phyloP scores from a whole-genome alignment of 768 basidiomycete species.

The Cystobasidium tubakii region DNA sequence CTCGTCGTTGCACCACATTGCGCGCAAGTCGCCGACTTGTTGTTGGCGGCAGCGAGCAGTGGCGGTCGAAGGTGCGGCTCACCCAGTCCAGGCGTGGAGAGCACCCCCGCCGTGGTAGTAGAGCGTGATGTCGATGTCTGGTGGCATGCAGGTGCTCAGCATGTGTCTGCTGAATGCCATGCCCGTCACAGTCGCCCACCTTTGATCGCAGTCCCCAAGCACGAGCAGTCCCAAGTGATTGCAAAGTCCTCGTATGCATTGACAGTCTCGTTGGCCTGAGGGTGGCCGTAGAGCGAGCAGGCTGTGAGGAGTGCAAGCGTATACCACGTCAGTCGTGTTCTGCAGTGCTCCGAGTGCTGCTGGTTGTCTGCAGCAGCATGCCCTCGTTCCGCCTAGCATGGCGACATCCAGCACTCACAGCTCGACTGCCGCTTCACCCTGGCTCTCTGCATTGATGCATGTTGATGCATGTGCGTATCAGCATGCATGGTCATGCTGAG shows the following conservation, averaged over 20 bases:
- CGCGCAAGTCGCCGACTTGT: no score
- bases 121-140: slow-evolving; percentile 33
- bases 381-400: not conserved
- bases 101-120: slow-evolving; percentile 28
- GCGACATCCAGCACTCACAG: not conserved
- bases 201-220: not conserved
- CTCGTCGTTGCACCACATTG: not conserved
- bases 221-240: slow-evolving; percentile 29
- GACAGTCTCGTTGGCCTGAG: slow-evolving; percentile 21
- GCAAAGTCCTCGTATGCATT: slow-evolving; percentile 20
- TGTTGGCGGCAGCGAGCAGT: no score
- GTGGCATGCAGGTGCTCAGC: not conserved
- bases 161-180: not conserved
- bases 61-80: not conserved
- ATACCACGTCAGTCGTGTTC: not conserved
- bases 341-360: not conserved
- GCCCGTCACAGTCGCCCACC: not conserved
- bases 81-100: slow-evolving; percentile 23
- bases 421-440: not conserved
- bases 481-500: not conserved
- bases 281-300: slow-evolving; percentile 29
- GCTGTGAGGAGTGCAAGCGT: not conserved
- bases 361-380: not conserved
- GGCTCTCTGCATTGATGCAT: not conserved
- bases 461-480: not conserved